phyloP scores from a whole-genome alignment of 495 filamentous ascomycete genomes.

The Xylaria venustula region DNA sequence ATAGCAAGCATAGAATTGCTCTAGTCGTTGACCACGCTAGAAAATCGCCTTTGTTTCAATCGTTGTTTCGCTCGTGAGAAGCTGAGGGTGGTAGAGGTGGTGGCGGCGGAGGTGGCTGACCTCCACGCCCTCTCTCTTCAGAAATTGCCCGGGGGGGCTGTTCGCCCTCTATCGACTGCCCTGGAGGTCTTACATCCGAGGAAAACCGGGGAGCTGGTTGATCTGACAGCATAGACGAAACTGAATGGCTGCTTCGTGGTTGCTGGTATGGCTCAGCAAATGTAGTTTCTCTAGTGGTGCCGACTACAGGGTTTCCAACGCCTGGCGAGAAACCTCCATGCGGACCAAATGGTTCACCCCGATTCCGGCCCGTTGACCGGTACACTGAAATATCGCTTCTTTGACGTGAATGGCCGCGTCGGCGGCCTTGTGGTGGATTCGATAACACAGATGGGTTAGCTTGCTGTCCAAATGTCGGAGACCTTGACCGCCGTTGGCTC shows the following conservation, averaged over 20 bases:
- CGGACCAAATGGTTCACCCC: constrained; percentile 35
- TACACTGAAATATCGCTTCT: constrained; percentile 64
- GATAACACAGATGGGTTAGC: constrained; percentile 50
- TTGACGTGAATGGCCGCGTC: constrained; percentile 66
- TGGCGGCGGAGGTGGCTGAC: constrained; percentile 13
- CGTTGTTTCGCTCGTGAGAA: constrained; percentile 1
- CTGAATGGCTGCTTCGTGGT: constrained; percentile 40
- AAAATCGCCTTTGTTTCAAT: background rate
- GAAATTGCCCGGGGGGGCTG: constrained; percentile 26
- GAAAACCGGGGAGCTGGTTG: constrained; percentile 38
- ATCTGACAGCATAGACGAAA: constrained; percentile 49
- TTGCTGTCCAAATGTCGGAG: constrained; percentile 57
- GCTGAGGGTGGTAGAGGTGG: background rate
- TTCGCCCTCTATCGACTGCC: constrained; percentile 22
- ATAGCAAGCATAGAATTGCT: background rate
- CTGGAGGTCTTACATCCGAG: constrained; percentile 25
- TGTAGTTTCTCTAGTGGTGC: constrained; percentile 26
- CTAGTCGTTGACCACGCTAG: background rate
- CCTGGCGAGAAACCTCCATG: constrained; percentile 43
- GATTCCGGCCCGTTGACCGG: constrained; percentile 37
- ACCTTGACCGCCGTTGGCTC: constrained; percentile 52
- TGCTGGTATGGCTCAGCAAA: constrained; percentile 29
- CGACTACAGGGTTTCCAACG: constrained; percentile 11
- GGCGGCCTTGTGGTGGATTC: constrained; percentile 56
- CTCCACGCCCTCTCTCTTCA: constrained; percentile 29